These are phyloP conservation scores for Flaveria ramosissima DNA, from an alignment of 129 eudicot genomes.

Conservation along the genomic window DNA sequence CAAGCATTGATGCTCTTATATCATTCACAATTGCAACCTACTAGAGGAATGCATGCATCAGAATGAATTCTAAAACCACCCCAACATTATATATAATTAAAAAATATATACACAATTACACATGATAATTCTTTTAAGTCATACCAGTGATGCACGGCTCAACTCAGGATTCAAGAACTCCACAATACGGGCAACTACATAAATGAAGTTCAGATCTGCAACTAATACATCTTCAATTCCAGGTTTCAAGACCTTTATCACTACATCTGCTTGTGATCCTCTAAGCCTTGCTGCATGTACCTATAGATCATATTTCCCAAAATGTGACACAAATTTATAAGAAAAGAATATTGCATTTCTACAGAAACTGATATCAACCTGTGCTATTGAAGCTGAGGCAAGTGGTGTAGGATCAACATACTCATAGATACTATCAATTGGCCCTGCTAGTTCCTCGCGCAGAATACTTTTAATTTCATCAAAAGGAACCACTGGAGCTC, in stretches of 20 bases:
- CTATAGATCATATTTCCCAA: conserved; percentile 42
- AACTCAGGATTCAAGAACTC: conserved; percentile 95
- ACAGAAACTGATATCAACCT: conserved; percentile 44
- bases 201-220: conserved; percentile 95
- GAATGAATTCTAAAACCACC: conserved; percentile 9
- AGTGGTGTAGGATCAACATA: conserved; percentile 90
- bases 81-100: not conserved
- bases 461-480: conserved; percentile 74
- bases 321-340: conserved; percentile 4
- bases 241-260: conserved; percentile 90
- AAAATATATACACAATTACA: not conserved
- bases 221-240: conserved; percentile 93
- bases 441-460: conserved; percentile 70
- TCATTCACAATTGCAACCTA: conserved; percentile 97
- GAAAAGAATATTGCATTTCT: not conserved
- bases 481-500: conserved; percentile 88
- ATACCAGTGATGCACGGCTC: conserved; percentile 88
- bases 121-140: not conserved
- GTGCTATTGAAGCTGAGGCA: conserved; percentile 98
- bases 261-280: conserved; percentile 92
- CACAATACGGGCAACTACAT: conserved; percentile 87
- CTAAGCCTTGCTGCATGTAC: conserved; percentile 95
- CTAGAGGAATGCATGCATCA: conserved; percentile 25
- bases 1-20: conserved; percentile 95
- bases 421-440: conserved; percentile 81